phyloP scores from a whole-genome alignment of 305 asterid species.

The Plantago coronopus region DNA sequence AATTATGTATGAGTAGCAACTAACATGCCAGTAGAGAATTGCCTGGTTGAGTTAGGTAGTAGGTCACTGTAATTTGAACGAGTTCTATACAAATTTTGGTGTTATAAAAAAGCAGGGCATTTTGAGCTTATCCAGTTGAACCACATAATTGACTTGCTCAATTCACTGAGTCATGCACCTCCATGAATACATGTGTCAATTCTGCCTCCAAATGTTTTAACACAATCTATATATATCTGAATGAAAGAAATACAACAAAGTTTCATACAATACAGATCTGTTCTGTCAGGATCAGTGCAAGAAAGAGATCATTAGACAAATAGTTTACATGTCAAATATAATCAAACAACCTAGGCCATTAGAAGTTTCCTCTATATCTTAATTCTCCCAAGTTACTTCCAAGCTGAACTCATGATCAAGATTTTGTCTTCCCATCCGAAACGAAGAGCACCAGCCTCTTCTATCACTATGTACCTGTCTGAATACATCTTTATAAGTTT shows the following conservation, averaged over 20 bases:
- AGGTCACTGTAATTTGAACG: constrained; percentile 16
- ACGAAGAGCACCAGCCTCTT: constrained; percentile 65
- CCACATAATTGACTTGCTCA: too few relatives aligned
- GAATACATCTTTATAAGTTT: constrained; percentile 61
- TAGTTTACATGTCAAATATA: constrained; percentile 13
- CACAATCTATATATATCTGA: not conserved
- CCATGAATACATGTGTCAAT: too few relatives aligned
- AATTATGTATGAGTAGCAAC: too few relatives aligned
- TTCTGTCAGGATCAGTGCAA: not conserved
- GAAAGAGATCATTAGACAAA: not conserved
- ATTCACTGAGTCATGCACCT: too few relatives aligned
- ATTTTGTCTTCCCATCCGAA: constrained; percentile 89
- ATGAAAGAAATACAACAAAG: constrained; percentile 1
- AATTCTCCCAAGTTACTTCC: constrained; percentile 38
- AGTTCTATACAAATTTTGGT: constrained; percentile 1
- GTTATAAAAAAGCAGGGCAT: not conserved
- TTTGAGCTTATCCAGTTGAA: not conserved
- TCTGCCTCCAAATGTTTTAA: too few relatives aligned
- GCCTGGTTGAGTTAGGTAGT: constrained; percentile 17
- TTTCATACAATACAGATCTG: constrained; percentile 10
- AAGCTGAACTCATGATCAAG: constrained; percentile 73
- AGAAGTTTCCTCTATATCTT: not conserved
- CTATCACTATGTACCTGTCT: constrained; percentile 59
- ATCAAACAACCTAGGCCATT: constrained; percentile 5
- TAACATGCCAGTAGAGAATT: constrained; percentile 3